Evolutionary conservation across 352 stramenopile genomes (phyloP).

Genomic region (Globisporangium canariense): DNA sequence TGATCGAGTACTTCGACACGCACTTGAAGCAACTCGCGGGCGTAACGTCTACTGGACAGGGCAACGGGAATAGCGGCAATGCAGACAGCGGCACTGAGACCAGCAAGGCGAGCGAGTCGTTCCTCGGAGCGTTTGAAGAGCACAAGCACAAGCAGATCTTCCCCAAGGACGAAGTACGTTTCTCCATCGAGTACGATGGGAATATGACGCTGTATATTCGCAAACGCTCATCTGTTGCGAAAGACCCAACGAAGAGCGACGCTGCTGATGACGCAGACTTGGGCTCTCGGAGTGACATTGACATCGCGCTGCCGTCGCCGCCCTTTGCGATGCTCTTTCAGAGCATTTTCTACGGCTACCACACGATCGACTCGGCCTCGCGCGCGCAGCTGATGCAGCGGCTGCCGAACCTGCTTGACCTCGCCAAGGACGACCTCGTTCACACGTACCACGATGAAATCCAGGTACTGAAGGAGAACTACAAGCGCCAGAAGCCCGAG

Average conservation of each 20-base stretch:
- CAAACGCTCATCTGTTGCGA: constrained; percentile 28
- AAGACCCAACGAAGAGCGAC: constrained; percentile 23
- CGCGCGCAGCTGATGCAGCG: constrained; percentile 67
- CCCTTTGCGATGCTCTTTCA: constrained; percentile 63
- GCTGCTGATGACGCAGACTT: constrained; percentile 11
- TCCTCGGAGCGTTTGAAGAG: constrained; percentile 31
- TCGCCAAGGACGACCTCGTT: constrained; percentile 72
- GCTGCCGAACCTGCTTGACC: constrained; percentile 60
- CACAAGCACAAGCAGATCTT: constrained; percentile 26
- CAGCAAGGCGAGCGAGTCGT: constrained; percentile 20
- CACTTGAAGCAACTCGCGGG: constrained; percentile 30
- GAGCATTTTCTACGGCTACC: constrained; percentile 73
- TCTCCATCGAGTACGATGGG: constrained; percentile 42
- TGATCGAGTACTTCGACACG: constrained; percentile 58
- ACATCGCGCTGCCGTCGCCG: constrained; percentile 30
- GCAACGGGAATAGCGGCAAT: constrained; percentile 6
- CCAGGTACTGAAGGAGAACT: constrained; percentile 76
- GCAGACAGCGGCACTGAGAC: constrained; percentile 18
- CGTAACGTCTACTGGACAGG: constrained; percentile 5
- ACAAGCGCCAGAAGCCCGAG: constrained; percentile 74
- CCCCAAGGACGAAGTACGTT: constrained; percentile 48
- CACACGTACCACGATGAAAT: constrained; percentile 87
- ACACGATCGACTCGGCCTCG: constrained; percentile 51
- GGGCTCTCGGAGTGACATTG: constrained; percentile 15
- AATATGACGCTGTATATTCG: constrained; percentile 44